Evolutionary conservation across 2,329 filamentous ascomycete species (phyloP).

Genomic region (Fusarium sp.): DNA sequence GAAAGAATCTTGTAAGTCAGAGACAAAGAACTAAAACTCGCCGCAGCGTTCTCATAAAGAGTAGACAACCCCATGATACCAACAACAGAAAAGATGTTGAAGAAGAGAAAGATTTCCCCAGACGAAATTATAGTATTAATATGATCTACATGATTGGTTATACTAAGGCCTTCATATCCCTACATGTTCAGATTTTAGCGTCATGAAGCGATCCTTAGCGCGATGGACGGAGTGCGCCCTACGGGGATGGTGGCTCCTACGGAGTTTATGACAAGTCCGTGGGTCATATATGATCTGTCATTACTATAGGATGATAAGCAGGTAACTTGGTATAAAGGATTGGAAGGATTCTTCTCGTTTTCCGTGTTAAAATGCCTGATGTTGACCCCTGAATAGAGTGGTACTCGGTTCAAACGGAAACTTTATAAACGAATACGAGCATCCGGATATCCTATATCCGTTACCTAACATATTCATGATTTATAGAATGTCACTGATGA

Average conservation of each 20-base stretch:
- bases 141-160: constrained; percentile 9
- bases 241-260: background rate
- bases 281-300: too few species aligned
- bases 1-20: background rate
- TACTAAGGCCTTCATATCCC: background rate
- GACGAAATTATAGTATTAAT: background rate
- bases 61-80: background rate
- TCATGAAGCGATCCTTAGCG: background rate
- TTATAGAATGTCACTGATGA: background rate
- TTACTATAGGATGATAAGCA: too few species aligned
- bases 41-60: background rate
- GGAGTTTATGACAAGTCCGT: background rate
- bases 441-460: background rate
- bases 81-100: background rate
- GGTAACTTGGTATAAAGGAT: background rate
- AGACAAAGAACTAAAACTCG: background rate
- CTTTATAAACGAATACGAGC: background rate
- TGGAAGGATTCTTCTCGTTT: background rate
- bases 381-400: background rate
- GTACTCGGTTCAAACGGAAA: background rate
- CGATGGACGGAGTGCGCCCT: background rate
- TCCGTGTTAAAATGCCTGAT: background rate
- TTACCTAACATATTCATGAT: background rate
- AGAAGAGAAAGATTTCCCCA: background rate
- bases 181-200: constrained; percentile 14